phyloP scores from a whole-genome alignment of 441 rosid genomes.

The Hura crepitans region DNA sequence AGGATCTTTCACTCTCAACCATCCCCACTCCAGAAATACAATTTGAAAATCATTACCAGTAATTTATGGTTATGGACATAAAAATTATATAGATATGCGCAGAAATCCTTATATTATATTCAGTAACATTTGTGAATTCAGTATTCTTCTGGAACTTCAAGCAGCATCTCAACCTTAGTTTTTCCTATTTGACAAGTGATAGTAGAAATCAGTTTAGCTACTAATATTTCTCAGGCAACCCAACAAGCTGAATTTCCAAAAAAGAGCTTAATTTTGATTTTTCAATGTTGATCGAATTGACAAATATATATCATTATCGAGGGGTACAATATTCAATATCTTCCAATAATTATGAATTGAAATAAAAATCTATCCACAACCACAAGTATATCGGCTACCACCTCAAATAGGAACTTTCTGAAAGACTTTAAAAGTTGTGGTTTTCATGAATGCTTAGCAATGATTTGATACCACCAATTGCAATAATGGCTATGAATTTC shows the following conservation, averaged over 20 bases:
- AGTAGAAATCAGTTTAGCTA: no score
- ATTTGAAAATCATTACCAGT: background rate
- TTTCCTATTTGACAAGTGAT: background rate
- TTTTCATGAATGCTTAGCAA: constrained; percentile 15
- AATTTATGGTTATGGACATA: no score
- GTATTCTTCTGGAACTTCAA: background rate
- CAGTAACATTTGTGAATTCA: no score
- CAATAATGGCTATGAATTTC: constrained; percentile 5
- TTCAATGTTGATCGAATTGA: background rate
- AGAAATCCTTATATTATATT: no score
- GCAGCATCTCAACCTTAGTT: background rate
- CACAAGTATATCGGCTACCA: background rate
- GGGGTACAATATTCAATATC: background rate
- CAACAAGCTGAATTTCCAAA: no score
- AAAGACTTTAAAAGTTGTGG: constrained; percentile 21
- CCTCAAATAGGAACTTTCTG: constrained; percentile 3
- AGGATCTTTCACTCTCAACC: constrained; percentile 7
- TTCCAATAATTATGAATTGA: background rate
- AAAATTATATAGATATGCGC: no score
- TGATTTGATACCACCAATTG: constrained; percentile 26
- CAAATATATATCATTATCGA: background rate
- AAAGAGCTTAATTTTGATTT: background rate
- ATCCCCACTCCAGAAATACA: background rate
- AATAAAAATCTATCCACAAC: constrained; percentile 1
- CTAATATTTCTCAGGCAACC: no score